Evolutionary conservation across 2,329 filamentous ascomycete species (phyloP), one percentile per base, ranked within the genome.

Genomic region (Penicillium olsonii): DNA sequence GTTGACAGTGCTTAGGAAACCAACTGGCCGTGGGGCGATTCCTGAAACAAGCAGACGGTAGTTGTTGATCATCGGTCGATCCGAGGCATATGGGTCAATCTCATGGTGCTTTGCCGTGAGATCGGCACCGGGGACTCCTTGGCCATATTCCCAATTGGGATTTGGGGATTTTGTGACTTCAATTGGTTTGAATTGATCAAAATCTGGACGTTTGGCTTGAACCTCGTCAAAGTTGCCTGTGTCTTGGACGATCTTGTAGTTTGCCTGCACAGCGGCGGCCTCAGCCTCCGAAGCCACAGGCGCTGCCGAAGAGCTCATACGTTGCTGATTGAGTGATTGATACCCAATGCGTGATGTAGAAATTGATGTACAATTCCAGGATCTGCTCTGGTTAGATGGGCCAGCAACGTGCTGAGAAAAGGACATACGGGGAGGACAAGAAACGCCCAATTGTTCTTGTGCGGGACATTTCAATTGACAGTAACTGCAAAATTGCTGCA

Each of bases 31-130:
- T 1, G 92, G 92, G 5, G 90, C 80, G 55, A 95, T 83, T 53
- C 83, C 84, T 9, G 84, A 88, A 68, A 95, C 94, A 53, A 96
- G 78, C 5, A 96, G 82, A 70, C 94, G 95, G 81, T 96, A 96
- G 78, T 96, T 96, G 75, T 82, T 83, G 3, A 77, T 74, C 0
- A 83, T 73, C 0, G 83, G 80, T 0, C 91, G 81, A 42, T 84
- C 87, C 15, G 82, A 71, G 37, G 78, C 84, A 68, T 91, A 85
- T 0, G 91, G 91, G 69, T 95, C 86, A 61, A 95, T 94, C 63
- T 84, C 75, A 56, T 90, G 63, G n/a, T 68, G 67, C 59, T 48
- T 45, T 35, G 53, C 48, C 3, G 37, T 31, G 10, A 54, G 31
- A 22, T 46, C 55, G 11, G 47, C 33, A 12, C 58, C 41, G 6